These are phyloP conservation scores for Phytophthora nicotianae DNA, from an alignment of 352 stramenopile genomes.

Conservation along the genomic window DNA sequence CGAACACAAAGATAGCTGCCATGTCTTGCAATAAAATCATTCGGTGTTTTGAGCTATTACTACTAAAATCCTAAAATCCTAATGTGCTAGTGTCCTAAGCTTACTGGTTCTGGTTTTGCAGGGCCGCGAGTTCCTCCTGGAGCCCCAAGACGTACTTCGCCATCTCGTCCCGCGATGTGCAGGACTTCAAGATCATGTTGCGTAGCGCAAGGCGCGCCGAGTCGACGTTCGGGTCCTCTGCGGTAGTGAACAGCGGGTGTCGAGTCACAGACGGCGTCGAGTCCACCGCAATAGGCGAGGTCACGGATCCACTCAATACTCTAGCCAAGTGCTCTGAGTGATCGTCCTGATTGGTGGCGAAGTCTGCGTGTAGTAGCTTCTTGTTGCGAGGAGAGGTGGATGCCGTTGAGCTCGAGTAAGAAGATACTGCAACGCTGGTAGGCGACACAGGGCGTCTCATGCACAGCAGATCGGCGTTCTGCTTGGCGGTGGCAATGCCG, in stretches of 20 bases:
- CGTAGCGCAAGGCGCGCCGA: slow-evolving; percentile 47
- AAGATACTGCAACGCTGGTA: slow-evolving; percentile 38
- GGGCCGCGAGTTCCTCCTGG: slow-evolving; percentile 54
- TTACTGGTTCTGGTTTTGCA: slow-evolving; percentile 44
- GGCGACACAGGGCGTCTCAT: slow-evolving; percentile 46
- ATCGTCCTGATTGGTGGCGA: slow-evolving; percentile 17
- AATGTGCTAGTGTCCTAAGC: slow-evolving; percentile 19
- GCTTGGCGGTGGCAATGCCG: slow-evolving; percentile 8
- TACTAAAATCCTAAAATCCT: slow-evolving; percentile 19
- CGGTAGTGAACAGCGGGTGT: slow-evolving; percentile 37
- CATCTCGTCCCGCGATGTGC: slow-evolving; percentile 54
- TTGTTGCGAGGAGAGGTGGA: slow-evolving; percentile 55
- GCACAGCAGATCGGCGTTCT: slow-evolving; percentile 22
- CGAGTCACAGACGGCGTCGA: slow-evolving; percentile 26
- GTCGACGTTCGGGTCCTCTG: slow-evolving; percentile 37
- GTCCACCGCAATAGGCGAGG: slow-evolving; percentile 18
- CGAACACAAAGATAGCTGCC: not conserved
- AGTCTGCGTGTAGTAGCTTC: slow-evolving; percentile 45
- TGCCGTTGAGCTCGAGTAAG: slow-evolving; percentile 48
- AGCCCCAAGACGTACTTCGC: slow-evolving; percentile 60
- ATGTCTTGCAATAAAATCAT: slow-evolving; percentile 20
- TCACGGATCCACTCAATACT: slow-evolving; percentile 6
- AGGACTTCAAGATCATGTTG: slow-evolving; percentile 61
- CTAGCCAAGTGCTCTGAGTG: slow-evolving; percentile 21
- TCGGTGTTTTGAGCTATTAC: slow-evolving; percentile 12